Evolutionary conservation across 176 grass and related monocot species (phyloP).

Genomic region (Zoysia japonica): DNA sequence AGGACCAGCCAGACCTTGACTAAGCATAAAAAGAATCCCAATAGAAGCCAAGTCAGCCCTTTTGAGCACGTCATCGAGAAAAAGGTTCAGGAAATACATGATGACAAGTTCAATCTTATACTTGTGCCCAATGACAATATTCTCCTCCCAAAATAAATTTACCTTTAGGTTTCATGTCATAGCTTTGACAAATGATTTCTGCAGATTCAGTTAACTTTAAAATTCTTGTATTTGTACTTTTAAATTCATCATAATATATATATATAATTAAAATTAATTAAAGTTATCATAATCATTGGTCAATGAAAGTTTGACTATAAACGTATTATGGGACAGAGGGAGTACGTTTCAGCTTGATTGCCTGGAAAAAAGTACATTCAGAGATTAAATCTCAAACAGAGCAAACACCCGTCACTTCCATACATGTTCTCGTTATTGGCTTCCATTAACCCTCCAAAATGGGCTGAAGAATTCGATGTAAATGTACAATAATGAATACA

Average conservation of each 20-base stretch:
- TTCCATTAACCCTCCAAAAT: constrained; percentile 2
- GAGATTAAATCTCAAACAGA: not conserved
- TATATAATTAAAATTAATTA: too few relatives aligned
- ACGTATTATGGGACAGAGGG: too few relatives aligned
- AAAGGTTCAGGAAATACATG: not conserved
- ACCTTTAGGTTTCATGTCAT: too few relatives aligned
- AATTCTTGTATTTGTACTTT: too few relatives aligned
- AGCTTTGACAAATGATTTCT: too few relatives aligned
- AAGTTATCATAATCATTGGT: not conserved
- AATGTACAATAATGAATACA: constrained; percentile 42
- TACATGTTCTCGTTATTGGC: constrained; percentile 26
- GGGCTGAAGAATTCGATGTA: constrained; percentile 24
- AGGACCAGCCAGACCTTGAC: not conserved
- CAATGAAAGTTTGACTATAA: not conserved
- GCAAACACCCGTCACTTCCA: not conserved
- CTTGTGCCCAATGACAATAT: not conserved
- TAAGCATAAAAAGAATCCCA: not conserved
- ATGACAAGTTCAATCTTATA: not conserved
- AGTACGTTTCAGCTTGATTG: not conserved
- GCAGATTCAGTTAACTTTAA: too few relatives aligned
- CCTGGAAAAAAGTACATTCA: not conserved
- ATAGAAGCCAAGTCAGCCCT: not conserved
- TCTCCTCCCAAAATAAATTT: too few relatives aligned
- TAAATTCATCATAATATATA: too few relatives aligned
- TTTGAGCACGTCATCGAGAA: not conserved